phyloP scores from a whole-genome alignment of 345 rosid species.

The Brassica carinata region DNA sequence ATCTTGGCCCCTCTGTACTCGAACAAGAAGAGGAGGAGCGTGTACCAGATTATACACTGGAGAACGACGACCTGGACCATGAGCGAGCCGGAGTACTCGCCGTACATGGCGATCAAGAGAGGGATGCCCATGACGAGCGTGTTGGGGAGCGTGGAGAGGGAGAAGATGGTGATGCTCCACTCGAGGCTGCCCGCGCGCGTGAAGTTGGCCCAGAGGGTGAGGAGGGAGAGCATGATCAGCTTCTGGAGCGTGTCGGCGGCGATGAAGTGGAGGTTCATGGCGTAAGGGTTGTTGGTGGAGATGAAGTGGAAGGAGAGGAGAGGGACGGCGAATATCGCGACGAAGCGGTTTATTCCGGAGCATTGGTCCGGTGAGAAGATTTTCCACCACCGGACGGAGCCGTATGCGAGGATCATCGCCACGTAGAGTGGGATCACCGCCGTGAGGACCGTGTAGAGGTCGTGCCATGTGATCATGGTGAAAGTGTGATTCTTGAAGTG shows the following conservation, averaged over 20 bases:
- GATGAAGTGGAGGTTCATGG: slow-evolving; percentile 83
- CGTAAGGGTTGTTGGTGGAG: slow-evolving; percentile 76
- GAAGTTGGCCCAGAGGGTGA: slow-evolving; percentile 66
- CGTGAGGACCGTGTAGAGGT: slow-evolving; percentile 85
- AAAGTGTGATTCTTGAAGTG: neutral
- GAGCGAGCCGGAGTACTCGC: slow-evolving; percentile 61
- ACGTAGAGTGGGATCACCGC: slow-evolving; percentile 87
- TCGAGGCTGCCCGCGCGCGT: slow-evolving; percentile 68
- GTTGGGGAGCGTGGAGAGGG: slow-evolving; percentile 87
- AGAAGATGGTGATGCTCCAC: slow-evolving; percentile 91
- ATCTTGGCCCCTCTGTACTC: slow-evolving; percentile 93
- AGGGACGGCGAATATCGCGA: slow-evolving; percentile 91
- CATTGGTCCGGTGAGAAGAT: slow-evolving; percentile 93
- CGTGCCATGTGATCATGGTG: slow-evolving; percentile 66
- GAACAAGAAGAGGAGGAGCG: slow-evolving; percentile 80
- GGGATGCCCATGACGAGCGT: slow-evolving; percentile 98
- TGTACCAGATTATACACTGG: slow-evolving; percentile 96
- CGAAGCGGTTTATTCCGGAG: slow-evolving; percentile 95
- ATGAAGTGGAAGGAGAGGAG: slow-evolving; percentile 95
- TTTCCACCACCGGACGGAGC: slow-evolving; percentile 97
- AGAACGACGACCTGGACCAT: slow-evolving; percentile 97
- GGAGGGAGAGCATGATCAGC: slow-evolving; percentile 59
- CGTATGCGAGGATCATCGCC: slow-evolving; percentile 94
- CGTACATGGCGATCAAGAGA: slow-evolving; percentile 88
- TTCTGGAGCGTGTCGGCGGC: slow-evolving; percentile 95